A percentile compares a stretch with the other conserved stretches of the same genome.
Conservation (phyloP, 768 basidiomycete species). For the Kwoniella europaea region DNA sequence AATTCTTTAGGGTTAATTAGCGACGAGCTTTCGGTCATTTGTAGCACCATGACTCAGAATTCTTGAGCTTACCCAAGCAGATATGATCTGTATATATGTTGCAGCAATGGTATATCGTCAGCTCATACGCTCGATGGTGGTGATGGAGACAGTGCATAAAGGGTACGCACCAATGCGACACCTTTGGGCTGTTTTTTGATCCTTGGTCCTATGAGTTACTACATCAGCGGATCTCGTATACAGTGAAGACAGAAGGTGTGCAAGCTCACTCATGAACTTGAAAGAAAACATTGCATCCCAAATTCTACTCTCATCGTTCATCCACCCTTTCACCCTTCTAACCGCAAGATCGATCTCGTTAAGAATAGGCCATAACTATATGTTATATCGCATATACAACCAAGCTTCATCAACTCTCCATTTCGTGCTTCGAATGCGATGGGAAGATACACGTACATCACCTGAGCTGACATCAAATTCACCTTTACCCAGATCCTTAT, state of each 20-base stretch:
- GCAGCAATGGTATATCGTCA: background rate
- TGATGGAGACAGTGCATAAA: background rate
- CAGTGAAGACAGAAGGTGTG: background rate
- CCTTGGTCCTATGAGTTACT: slow-evolving; percentile 30
- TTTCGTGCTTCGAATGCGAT: background rate
- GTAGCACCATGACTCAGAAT: background rate
- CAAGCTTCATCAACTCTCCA: no score
- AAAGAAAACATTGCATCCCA: slow-evolving; percentile 49
- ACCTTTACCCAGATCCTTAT: slow-evolving; percentile 51
- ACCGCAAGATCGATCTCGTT: slow-evolving; percentile 55
- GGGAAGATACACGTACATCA: slow-evolving; percentile 41
- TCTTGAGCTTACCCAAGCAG: slow-evolving; percentile 48
- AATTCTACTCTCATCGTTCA: slow-evolving; percentile 49
- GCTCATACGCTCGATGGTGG: background rate
- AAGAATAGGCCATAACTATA: slow-evolving; percentile 37
- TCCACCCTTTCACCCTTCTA: slow-evolving; percentile 49
- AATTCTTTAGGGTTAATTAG: slow-evolving; percentile 40
- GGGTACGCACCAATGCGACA: slow-evolving; percentile 40
- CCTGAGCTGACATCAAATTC: slow-evolving; percentile 37
- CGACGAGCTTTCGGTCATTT: background rate
- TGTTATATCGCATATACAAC: no score
- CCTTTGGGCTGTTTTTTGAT: slow-evolving; percentile 57
- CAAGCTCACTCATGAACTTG: slow-evolving; percentile 48
- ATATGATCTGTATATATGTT: slow-evolving; percentile 41
- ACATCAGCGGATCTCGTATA: background rate